Conservation (phyloP, 2,329 filamentous ascomycete genomes). For the Trichoderma pleuroti region DNA sequence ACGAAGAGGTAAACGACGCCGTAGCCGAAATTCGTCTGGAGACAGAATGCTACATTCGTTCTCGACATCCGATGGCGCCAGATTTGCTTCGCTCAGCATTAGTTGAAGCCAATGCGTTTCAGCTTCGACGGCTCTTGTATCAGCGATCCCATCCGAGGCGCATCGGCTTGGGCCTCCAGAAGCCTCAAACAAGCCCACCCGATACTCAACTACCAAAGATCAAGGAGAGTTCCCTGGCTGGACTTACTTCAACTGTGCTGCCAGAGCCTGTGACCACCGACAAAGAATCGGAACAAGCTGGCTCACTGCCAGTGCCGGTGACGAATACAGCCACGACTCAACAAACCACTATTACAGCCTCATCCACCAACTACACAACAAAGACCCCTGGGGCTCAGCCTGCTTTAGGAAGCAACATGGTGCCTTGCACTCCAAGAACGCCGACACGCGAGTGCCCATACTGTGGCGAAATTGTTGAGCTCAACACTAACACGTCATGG, state of each 20-base stretch:
- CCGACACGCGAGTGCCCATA: neutral
- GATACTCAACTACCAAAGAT: neutral
- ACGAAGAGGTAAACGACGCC: neutral
- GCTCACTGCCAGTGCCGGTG: neutral
- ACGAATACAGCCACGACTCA: neutral
- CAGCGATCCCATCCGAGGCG: conserved; percentile 3
- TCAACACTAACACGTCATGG: neutral
- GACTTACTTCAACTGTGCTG: neutral
- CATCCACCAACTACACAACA: neutral
- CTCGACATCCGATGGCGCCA: neutral
- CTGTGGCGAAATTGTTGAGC: conserved; percentile 2
- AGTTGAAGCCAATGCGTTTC: conserved; percentile 1
- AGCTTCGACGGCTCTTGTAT: conserved; percentile 2
- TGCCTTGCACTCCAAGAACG: neutral
- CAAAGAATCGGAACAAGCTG: neutral
- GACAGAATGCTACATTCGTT: neutral
- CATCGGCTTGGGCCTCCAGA: neutral
- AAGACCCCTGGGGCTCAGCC: neutral
- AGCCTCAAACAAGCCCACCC: neutral
- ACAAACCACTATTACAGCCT: neutral
- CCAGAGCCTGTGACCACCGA: neutral
- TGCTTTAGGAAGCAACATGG: neutral
- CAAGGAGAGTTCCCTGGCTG: neutral
- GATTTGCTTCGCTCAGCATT: neutral
- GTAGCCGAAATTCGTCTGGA: too few relatives aligned